A percentile compares a stretch with the other conserved stretches of the same genome.
These are phyloP conservation scores for Alternaria incomplexa DNA, from an alignment of 2,329 filamentous ascomycete species.

Conservation along the genomic window DNA sequence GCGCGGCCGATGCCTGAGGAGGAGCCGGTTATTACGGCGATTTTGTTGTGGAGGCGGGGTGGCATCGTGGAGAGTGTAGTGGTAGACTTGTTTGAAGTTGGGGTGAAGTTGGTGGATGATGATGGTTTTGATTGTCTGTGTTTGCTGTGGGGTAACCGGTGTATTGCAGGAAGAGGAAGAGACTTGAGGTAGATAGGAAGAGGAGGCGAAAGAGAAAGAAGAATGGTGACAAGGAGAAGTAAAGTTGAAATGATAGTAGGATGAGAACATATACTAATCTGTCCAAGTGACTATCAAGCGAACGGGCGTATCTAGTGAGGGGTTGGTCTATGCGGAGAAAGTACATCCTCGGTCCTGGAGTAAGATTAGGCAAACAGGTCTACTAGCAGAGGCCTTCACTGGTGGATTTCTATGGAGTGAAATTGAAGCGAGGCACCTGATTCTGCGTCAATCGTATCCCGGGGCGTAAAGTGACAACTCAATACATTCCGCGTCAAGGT, in stretches of 20 bases:
- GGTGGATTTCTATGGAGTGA: not conserved
- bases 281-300: not conserved
- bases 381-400: not conserved
- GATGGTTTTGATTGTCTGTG: not conserved
- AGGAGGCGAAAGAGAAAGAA: not conserved
- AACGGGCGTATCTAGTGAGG: not conserved
- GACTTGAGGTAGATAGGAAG: not conserved
- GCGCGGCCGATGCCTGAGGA: slow-evolving; percentile 45
- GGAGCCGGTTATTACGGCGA: slow-evolving; percentile 45
- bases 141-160: not conserved
- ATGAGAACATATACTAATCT: not conserved
- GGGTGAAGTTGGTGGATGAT: not conserved
- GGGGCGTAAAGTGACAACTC: not conserved
- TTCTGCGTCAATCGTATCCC: not conserved
- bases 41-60: slow-evolving; percentile 34
- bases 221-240: not conserved
- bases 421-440: not conserved
- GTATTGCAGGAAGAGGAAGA: not conserved
- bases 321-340: not conserved
- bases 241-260: not conserved
- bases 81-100: not conserved
- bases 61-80: slow-evolving; percentile 16
- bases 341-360: slow-evolving; percentile 12
- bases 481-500: not conserved
- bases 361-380: not conserved